Evolutionary conservation across 2,329 filamentous ascomycete species (phyloP), one percentile per base, ranked within the genome.

Genomic region (Orbilia quercus): DNA sequence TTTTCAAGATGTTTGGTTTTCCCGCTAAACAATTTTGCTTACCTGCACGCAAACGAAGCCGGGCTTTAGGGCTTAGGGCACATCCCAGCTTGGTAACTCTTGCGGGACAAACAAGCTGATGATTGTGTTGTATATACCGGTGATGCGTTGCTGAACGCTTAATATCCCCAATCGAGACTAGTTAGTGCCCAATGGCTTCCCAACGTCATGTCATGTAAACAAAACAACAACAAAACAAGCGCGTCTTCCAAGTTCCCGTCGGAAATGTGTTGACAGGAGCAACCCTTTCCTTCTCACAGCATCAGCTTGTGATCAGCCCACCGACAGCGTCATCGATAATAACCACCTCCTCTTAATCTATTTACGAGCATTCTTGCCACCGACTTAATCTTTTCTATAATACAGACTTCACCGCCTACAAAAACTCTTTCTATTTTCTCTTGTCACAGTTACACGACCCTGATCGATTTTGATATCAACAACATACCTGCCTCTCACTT

Each of bases 191-290:
- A 34, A 6, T 12, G 36, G 12, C 36, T 3, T 14, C 12, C 7
- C 31, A 34, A 62, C 60, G 36, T 62, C 60, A 62, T 54, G 36
- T 62, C 60, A 55, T 53, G 69, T 73, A 73, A 73, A 73, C 69
- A 73, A 71, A 73, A 73, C 69, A 73, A 73, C 69, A 73, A 72
- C 66, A 73, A 73, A 58, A 38, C 45, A 12, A 42, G 40, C 69
- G 69, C 69, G 69, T 73, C 69, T 65, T 62, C 60, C 54, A 18
- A 22, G 48, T 9, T 23, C 18, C n/a, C n/a, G 23, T 23, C n/a
- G 18, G 3, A 51, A 64, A 72, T 72, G 66, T 64, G 66, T 72
- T 72, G 66, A 64, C 66, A 64, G 53, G 58, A 72, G 66, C 59
- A 64, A 72, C 66, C 6, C 54, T 38, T 22, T 57, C 14, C 38